phyloP scores from a whole-genome alignment of 2,329 filamentous ascomycete genomes.

The Tolypocladium ophioglossoides region DNA sequence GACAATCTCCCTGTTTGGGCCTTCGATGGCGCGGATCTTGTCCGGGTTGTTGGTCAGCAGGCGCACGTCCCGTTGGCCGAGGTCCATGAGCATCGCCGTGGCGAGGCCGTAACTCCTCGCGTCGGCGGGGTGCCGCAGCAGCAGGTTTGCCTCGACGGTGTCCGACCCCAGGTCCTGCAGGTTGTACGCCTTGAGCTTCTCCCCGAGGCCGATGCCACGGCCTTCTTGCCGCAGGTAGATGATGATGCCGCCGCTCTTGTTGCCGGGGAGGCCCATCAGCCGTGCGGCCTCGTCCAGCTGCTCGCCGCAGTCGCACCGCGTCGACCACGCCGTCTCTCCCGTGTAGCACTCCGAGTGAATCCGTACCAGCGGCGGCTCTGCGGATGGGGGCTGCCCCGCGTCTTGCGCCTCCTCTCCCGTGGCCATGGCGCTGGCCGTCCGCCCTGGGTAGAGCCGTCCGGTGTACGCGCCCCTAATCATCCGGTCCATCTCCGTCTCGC shows the following conservation, averaged over 20 bases:
- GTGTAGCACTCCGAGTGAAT: constrained; percentile 99
- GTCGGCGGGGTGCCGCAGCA: constrained; percentile 87
- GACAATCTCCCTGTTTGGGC: constrained; percentile 74
- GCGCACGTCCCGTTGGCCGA: constrained; percentile 68
- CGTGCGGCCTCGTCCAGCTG: constrained; percentile 93
- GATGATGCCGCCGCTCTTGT: constrained; percentile 70
- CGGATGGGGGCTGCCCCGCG: not conserved
- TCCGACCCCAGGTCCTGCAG: constrained; percentile 94
- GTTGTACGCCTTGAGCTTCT: constrained; percentile 98
- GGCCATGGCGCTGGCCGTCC: constrained; percentile 60
- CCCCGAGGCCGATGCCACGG: constrained; percentile 83
- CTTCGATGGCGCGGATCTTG: constrained; percentile 90
- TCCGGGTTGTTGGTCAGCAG: constrained; percentile 95
- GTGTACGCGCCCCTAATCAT: constrained; percentile 94
- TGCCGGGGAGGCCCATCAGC: constrained; percentile 68
- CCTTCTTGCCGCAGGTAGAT: constrained; percentile 95
- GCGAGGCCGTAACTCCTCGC: constrained; percentile 93
- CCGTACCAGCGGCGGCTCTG: constrained; percentile 59
- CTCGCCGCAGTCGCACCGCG: constrained; percentile 94
- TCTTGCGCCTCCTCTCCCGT: constrained; percentile 9
- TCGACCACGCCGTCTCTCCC: constrained; percentile 96
- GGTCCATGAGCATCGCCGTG: constrained; percentile 83
- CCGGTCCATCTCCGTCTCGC: constrained; percentile 78
- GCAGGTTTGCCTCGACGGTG: constrained; percentile 89
- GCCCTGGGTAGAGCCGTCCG: constrained; percentile 75